Evolutionary conservation across 1,139 yeast species (phyloP).

Genomic region (Taphrina confusa): DNA sequence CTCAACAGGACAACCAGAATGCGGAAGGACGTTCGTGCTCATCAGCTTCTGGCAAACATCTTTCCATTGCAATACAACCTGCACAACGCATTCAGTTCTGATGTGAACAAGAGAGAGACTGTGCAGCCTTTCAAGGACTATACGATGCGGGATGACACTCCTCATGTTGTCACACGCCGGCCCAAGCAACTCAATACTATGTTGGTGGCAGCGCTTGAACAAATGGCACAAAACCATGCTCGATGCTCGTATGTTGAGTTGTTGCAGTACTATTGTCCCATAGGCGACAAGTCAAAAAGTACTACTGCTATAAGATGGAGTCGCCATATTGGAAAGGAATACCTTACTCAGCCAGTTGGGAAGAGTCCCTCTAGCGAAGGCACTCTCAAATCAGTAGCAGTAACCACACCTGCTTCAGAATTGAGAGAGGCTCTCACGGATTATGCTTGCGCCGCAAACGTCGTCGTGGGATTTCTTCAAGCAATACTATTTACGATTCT

Average conservation of each 20-base stretch:
- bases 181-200: slow-evolving; percentile 34
- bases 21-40: slow-evolving; percentile 15
- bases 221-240: slow-evolving; percentile 35
- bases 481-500: slow-evolving; percentile 10
- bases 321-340: too few relatives aligned
- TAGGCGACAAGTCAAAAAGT: too few relatives aligned
- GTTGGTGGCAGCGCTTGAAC: slow-evolving; percentile 23
- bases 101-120: slow-evolving; percentile 24
- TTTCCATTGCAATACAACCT: slow-evolving; percentile 39
- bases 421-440: slow-evolving; percentile 18
- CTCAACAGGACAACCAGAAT: slow-evolving; percentile 18
- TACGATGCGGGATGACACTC: slow-evolving; percentile 8
- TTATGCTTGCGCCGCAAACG: slow-evolving; percentile 17
- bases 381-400: too few relatives aligned
- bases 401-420: slow-evolving; percentile 9
- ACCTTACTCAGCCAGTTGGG: too few relatives aligned
- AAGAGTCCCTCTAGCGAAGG: too few relatives aligned
- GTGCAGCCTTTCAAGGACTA: slow-evolving; percentile 23
- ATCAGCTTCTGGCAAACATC: slow-evolving; percentile 33
- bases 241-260: slow-evolving; percentile 40
- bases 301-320: too few relatives aligned
- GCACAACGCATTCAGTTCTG: slow-evolving; percentile 35
- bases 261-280: slow-evolving; percentile 41
- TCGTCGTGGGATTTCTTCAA: slow-evolving; percentile 28
- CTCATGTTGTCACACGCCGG: background rate